Conservation (phyloP, 108 stramenopile genomes). For the Nannochloropsis gaditana region DNA sequence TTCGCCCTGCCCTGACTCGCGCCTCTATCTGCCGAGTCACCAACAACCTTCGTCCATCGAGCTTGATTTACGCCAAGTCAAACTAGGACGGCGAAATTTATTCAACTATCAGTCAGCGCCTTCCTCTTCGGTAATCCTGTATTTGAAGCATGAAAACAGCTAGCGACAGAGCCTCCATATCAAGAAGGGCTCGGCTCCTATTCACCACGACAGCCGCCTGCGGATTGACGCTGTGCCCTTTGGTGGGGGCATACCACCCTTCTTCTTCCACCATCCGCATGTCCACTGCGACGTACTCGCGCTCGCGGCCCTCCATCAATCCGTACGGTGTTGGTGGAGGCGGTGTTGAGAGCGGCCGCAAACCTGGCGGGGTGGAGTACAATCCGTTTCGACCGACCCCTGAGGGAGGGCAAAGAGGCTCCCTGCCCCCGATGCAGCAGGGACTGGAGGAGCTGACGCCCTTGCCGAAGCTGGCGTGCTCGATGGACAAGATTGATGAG, state of each 20-base stretch:
- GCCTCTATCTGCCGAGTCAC: too few relatives aligned
- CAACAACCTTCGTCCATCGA: too few relatives aligned
- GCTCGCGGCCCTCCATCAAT: slow-evolving; percentile 16
- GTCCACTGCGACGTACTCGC: background rate
- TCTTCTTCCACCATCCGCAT: background rate
- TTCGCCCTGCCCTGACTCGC: too few relatives aligned
- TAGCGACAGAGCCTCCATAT: background rate
- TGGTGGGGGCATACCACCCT: background rate
- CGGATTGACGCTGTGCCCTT: too few relatives aligned
- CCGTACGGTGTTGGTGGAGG: background rate
- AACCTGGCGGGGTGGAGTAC: background rate
- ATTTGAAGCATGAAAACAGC: too few relatives aligned
- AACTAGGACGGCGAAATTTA: too few relatives aligned
- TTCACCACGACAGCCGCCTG: background rate
- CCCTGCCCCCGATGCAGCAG: background rate
- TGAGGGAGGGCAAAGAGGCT: slow-evolving; percentile 1
- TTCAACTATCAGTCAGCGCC: too few relatives aligned
- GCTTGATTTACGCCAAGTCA: too few relatives aligned
- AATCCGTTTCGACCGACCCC: background rate
- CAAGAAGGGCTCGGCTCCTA: background rate
- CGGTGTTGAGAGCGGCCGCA: background rate
- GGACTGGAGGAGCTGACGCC: background rate
- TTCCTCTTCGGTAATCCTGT: too few relatives aligned
- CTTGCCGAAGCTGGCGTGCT: slow-evolving; percentile 1
- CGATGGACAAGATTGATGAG: slow-evolving; percentile 3